phyloP scores from a whole-genome alignment of 805 yeast species.

The Candida michaelii region DNA sequence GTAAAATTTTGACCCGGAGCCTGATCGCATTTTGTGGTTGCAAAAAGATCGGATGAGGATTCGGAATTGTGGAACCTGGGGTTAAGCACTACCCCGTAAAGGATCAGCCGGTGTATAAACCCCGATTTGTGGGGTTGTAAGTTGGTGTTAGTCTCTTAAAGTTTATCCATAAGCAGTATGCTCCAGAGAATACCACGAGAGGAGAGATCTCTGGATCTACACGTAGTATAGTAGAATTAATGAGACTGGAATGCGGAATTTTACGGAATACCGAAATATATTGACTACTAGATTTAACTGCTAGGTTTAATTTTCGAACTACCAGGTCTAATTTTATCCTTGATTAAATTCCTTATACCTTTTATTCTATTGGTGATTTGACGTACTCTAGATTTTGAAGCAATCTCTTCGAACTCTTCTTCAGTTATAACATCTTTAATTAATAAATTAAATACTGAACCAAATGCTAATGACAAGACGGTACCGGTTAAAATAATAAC shows the following conservation, averaged over 20 bases:
- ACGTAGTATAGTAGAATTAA: too few relatives aligned
- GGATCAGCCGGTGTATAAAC: too few relatives aligned
- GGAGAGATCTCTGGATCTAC: too few relatives aligned
- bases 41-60: neutral
- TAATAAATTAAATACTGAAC: conserved; percentile 76
- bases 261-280: too few relatives aligned
- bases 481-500: conserved; percentile 94
- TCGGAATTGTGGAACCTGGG: neutral
- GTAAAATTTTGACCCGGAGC: neutral
- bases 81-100: neutral
- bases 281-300: too few relatives aligned
- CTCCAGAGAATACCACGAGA: too few relatives aligned
- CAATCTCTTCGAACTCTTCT: conserved; percentile 47
- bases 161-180: too few relatives aligned
- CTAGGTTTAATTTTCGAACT: too few relatives aligned
- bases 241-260: too few relatives aligned
- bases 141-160: too few relatives aligned
- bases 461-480: conserved; percentile 88
- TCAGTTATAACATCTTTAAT: conserved; percentile 74
- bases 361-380: conserved; percentile 13
- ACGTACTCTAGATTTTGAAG: conserved; percentile 18
- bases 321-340: neutral
- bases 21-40: conserved; percentile 2
- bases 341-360: neutral
- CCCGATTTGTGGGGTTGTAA: too few relatives aligned